Conservation (phyloP, 805 yeast genomes). For the Cephaloascus albidus region DNA sequence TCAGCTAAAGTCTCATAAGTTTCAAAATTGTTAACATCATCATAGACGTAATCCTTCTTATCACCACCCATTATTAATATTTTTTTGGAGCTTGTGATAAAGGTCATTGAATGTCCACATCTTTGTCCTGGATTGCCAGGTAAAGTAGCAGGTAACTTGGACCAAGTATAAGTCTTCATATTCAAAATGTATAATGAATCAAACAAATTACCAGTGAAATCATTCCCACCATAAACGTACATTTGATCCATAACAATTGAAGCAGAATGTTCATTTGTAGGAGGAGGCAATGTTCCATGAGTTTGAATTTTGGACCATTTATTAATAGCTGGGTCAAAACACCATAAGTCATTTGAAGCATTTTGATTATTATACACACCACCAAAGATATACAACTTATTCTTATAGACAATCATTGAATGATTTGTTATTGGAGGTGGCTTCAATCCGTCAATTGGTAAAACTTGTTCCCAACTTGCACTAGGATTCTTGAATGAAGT, state of each 20-base stretch:
- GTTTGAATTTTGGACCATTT: constrained; percentile 68
- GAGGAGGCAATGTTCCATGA: constrained; percentile 69
- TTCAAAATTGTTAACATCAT: constrained; percentile 37
- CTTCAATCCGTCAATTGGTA: constrained; percentile 33
- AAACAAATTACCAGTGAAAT: constrained; percentile 58
- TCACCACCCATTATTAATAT: constrained; percentile 90
- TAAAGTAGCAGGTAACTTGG: constrained; percentile 43
- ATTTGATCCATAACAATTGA: constrained; percentile 68
- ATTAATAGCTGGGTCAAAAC: constrained; percentile 60
- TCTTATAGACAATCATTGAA: constrained; percentile 73
- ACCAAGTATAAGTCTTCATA: constrained; percentile 65
- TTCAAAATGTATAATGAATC: constrained; percentile 68
- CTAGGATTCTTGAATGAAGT: constrained; percentile 76
- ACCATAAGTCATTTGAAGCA: constrained; percentile 69
- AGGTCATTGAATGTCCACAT: constrained; percentile 86
- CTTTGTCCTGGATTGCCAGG: constrained; percentile 65
- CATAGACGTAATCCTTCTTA: constrained; percentile 54
- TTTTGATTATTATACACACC: constrained; percentile 67
- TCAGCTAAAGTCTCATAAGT: constrained; percentile 44
- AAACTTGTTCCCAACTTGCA: constrained; percentile 75
- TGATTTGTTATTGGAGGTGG: constrained; percentile 91
- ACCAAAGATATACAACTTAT: constrained; percentile 81
- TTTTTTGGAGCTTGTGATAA: constrained; percentile 54
- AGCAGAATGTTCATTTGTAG: constrained; percentile 88
- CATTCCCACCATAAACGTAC: constrained; percentile 87